Conservation (phyloP, 805 yeast genomes). For the Yamadazyma ubonensis region DNA sequence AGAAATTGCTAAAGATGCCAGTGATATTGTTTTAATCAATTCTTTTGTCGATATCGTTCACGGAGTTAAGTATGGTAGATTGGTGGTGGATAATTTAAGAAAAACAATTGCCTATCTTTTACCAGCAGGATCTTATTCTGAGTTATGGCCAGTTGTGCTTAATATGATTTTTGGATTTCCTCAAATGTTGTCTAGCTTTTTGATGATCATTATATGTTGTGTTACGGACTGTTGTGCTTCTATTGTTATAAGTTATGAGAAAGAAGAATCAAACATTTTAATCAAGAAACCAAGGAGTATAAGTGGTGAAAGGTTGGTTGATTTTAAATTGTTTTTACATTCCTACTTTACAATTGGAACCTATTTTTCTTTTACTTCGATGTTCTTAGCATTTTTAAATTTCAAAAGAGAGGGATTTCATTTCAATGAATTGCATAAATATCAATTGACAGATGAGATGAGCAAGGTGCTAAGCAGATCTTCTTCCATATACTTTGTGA, state of each 20-base stretch:
- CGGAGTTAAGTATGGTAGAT: conserved; percentile 42
- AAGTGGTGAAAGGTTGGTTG: conserved; percentile 41
- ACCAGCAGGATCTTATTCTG: conserved; percentile 54
- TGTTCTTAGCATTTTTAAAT: conserved; percentile 39
- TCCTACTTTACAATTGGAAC: conserved; percentile 45
- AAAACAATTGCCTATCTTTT: conserved; percentile 47
- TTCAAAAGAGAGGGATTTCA: conserved; percentile 34
- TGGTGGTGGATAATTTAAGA: conserved; percentile 49
- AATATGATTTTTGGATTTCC: conserved; percentile 51
- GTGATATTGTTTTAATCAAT: conserved; percentile 31
- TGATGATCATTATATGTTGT: conserved; percentile 51
- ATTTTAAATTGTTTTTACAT: conserved; percentile 39
- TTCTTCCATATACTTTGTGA: conserved; percentile 46
- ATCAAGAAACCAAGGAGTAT: conserved; percentile 42
- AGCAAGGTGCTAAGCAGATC: conserved; percentile 27
- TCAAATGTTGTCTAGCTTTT: conserved; percentile 47
- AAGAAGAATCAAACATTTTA: conserved; percentile 43
- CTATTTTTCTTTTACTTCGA: conserved; percentile 39
- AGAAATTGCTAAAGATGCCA: conserved; percentile 39
- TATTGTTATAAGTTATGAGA: conserved; percentile 44
- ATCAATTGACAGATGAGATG: conserved; percentile 29
- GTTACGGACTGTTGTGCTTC: conserved; percentile 49
- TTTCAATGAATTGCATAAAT: conserved; percentile 34
- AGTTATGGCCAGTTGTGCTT: conserved; percentile 49
- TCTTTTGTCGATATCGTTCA: conserved; percentile 27